Percentiles rank a stretch among this genome's conserved stretches.
phyloP scores from a whole-genome alignment of 1,139 yeast genomes.

The Magnusiomyces tetraspermus region DNA sequence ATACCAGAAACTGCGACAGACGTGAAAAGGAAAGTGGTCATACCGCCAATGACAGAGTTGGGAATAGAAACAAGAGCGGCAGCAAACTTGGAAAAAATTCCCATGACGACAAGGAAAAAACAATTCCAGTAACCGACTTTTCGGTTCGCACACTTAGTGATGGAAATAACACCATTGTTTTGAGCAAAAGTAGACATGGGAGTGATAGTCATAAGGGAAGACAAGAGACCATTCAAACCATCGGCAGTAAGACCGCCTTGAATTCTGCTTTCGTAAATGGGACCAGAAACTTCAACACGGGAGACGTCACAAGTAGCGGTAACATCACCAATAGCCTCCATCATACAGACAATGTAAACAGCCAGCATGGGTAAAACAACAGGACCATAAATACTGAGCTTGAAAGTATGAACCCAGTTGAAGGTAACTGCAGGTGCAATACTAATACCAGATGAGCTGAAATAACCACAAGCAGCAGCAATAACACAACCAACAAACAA shows the following conservation, averaged over 20 bases:
- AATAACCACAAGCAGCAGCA: slow-evolving; percentile 85
- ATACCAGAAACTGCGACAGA: slow-evolving; percentile 87
- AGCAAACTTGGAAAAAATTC: slow-evolving; percentile 78
- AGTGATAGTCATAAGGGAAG: slow-evolving; percentile 57
- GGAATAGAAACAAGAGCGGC: slow-evolving; percentile 86
- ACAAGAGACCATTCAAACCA: slow-evolving; percentile 56
- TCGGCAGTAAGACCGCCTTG: slow-evolving; percentile 91
- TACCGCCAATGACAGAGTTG: slow-evolving; percentile 76
- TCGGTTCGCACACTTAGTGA: slow-evolving; percentile 83
- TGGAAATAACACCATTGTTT: slow-evolving; percentile 85
- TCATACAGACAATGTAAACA: slow-evolving; percentile 67
- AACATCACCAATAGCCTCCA: slow-evolving; percentile 90
- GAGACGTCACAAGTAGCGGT: slow-evolving; percentile 91
- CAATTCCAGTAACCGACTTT: slow-evolving; percentile 86
- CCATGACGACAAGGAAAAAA: slow-evolving; percentile 73
- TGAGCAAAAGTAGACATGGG: slow-evolving; percentile 89
- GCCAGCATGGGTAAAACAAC: slow-evolving; percentile 76
- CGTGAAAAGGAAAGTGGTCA: slow-evolving; percentile 82
- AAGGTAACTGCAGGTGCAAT: slow-evolving; percentile 78
- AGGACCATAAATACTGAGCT: slow-evolving; percentile 67
- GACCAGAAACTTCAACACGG: slow-evolving; percentile 72
- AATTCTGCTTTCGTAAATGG: slow-evolving; percentile 66
- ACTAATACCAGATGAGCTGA: slow-evolving; percentile 45
- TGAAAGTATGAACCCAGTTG: slow-evolving; percentile 80
- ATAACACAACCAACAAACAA: slow-evolving; percentile 80